A percentile compares a stretch with the other conserved stretches of the same genome.
These are phyloP conservation scores for Obelidium mucronatum DNA, from an alignment of 192 early-diverging fungal genomes.

Conservation along the genomic window DNA sequence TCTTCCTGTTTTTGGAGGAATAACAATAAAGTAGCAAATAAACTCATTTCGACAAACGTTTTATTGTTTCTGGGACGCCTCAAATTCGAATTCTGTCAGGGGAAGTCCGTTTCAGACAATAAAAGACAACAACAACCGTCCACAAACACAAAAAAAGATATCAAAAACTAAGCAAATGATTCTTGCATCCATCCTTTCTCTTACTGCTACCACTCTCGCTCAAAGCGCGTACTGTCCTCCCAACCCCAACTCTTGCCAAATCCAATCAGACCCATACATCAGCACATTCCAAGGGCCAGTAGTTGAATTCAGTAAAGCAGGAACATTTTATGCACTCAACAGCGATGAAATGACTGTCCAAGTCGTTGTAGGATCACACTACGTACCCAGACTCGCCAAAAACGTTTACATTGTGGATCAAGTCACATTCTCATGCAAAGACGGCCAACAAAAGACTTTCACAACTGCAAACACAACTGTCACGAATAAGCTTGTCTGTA, in stretches of 20 bases:
- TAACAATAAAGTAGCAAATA: too few species aligned
- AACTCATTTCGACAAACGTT: too few species aligned
- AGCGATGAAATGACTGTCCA: not conserved
- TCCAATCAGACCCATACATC: slow-evolving; percentile 19
- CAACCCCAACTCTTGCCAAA: not conserved
- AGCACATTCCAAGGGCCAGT: not conserved
- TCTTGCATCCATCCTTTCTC: not conserved
- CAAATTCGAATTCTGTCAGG: too few species aligned
- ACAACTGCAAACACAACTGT: not conserved
- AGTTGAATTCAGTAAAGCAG: not conserved
- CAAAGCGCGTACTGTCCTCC: slow-evolving; percentile 5
- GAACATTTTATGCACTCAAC: slow-evolving; percentile 15
- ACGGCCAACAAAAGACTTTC: not conserved
- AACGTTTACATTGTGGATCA: not conserved
- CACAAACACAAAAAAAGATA: not conserved
- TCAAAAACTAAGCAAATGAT: too few species aligned
- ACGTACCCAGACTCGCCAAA: not conserved
- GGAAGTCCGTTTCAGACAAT: too few species aligned
- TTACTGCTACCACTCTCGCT: not conserved
- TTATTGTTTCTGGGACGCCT: too few species aligned
- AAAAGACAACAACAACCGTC: not conserved
- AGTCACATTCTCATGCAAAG: not conserved
- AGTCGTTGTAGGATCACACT: not conserved
- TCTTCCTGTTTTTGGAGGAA: too few species aligned
- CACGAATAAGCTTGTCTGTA: not conserved